Percentiles rank a stretch among this genome's conserved stretches.
Conservation (phyloP, 306 rosid genomes). For the Glycine latifolia region DNA sequence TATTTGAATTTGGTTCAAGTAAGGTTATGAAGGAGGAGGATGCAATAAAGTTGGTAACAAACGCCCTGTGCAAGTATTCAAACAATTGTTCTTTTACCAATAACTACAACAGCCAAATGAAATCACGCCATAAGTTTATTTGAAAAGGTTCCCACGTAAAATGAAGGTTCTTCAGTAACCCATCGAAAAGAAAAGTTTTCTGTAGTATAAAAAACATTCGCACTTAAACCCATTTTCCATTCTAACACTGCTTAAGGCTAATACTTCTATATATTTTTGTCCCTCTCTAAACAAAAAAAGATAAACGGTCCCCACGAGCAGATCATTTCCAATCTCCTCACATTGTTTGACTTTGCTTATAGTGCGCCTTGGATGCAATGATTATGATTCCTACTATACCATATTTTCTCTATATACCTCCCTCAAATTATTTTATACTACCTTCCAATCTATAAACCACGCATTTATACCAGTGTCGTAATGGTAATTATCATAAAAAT, state of each 20-base stretch:
- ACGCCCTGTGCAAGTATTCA: too few species aligned
- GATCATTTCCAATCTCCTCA: constrained; percentile 35
- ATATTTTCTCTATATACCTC: background rate
- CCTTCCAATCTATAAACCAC: too few species aligned
- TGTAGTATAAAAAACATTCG: background rate
- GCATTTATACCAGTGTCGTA: too few species aligned
- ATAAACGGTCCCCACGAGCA: constrained; percentile 21
- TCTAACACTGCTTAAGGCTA: background rate
- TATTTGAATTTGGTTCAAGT: too few species aligned
- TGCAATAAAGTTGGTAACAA: too few species aligned
- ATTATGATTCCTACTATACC: constrained; percentile 45
- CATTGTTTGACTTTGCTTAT: constrained; percentile 41
- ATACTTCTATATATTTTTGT: background rate
- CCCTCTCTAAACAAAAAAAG: background rate
- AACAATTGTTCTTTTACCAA: too few species aligned
- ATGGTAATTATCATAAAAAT: too few species aligned
- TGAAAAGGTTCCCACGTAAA: background rate
- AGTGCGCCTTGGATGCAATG: constrained; percentile 28
- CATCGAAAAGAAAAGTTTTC: too few species aligned
- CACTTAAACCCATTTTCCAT: background rate
- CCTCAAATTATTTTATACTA: background rate
- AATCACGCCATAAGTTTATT: too few species aligned
- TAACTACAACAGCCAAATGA: too few species aligned
- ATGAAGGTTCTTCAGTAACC: background rate
- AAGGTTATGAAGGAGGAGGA: too few species aligned